phyloP scores from a whole-genome alignment of 768 basidiomycete species.

The Solioccasus polychromus region DNA sequence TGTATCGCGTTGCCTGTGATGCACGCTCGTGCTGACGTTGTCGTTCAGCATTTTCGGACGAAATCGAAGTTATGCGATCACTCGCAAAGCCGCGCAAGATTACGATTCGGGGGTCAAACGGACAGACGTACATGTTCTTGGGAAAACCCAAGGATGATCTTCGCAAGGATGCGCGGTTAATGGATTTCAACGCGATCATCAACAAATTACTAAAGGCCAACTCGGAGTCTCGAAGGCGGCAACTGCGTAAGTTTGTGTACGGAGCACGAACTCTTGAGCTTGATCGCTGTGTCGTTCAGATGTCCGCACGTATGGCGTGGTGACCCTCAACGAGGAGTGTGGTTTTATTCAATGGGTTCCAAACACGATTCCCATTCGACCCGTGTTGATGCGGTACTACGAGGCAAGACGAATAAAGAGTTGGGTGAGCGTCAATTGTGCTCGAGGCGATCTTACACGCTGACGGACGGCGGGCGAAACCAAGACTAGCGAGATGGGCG shows the following conservation, averaged over 20 bases:
- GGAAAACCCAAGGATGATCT: slow-evolving; percentile 98
- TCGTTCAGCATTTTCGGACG: slow-evolving; percentile 67
- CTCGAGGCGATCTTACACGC: neutral
- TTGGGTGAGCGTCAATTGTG: slow-evolving; percentile 41
- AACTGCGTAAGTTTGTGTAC: slow-evolving; percentile 64
- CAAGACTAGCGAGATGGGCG: slow-evolving; percentile 46
- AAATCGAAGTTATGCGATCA: slow-evolving; percentile 88
- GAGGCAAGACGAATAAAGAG: slow-evolving; percentile 42
- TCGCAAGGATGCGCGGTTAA: slow-evolving; percentile 92
- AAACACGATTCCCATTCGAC: slow-evolving; percentile 81
- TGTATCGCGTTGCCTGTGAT: neutral
- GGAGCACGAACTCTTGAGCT: neutral
- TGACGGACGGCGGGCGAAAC: neutral
- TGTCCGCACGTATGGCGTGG: slow-evolving; percentile 97
- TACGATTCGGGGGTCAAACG: slow-evolving; percentile 78
- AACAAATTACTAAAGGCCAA: slow-evolving; percentile 94
- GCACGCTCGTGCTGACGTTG: neutral
- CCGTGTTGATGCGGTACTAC: slow-evolving; percentile 70
- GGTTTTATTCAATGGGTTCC: slow-evolving; percentile 99
- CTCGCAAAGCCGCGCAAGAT: slow-evolving; percentile 90
- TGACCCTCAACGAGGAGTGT: slow-evolving; percentile 95
- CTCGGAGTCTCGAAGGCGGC: slow-evolving; percentile 86
- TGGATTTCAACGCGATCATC: slow-evolving; percentile 98
- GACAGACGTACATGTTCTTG: slow-evolving; percentile 83
- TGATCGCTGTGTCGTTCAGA: slow-evolving; percentile 36